phyloP scores from a whole-genome alignment of 768 basidiomycete genomes.

The Suillus placidus region DNA sequence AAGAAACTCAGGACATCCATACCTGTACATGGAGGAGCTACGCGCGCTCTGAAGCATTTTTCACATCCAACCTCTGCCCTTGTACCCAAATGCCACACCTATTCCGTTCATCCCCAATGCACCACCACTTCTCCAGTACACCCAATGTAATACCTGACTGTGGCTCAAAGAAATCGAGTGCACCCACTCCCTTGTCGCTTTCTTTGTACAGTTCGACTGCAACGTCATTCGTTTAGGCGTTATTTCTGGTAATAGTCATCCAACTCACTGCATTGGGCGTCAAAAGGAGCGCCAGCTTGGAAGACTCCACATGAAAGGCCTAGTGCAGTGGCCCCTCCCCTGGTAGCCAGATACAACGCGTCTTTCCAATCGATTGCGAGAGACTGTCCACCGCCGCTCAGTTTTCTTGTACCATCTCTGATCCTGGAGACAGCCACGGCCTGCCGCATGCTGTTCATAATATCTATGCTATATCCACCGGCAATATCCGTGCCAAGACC shows the following conservation, averaged over 20 bases:
- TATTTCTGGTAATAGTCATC: neutral
- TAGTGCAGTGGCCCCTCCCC: slow-evolving; percentile 75
- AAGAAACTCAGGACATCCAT: neutral
- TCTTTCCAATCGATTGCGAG: slow-evolving; percentile 81
- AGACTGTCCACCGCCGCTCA: slow-evolving; percentile 15
- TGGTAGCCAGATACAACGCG: slow-evolving; percentile 77
- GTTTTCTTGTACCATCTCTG: slow-evolving; percentile 55
- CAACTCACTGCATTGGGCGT: slow-evolving; percentile 72
- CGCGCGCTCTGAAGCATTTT: too few species aligned
- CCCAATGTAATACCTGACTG: slow-evolving; percentile 42
- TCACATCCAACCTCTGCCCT: slow-evolving; percentile 40
- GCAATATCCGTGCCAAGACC: slow-evolving; percentile 88
- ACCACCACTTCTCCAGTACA: slow-evolving; percentile 90
- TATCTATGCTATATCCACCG: slow-evolving; percentile 80
- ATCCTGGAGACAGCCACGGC: slow-evolving; percentile 73
- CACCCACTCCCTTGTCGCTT: slow-evolving; percentile 49
- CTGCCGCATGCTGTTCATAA: slow-evolving; percentile 80
- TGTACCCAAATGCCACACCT: slow-evolving; percentile 76
- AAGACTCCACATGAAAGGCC: slow-evolving; percentile 63
- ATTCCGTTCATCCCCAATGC: slow-evolving; percentile 72
- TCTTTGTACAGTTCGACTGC: neutral
- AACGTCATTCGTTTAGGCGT: slow-evolving; percentile 2
- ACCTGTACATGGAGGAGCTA: neutral
- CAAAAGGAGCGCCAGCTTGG: slow-evolving; percentile 64
- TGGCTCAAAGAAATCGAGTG: slow-evolving; percentile 64